Base-by-base conservation (phyloP, 1,284 basidiomycete genomes). In the Farysia itapuensis region DNA sequence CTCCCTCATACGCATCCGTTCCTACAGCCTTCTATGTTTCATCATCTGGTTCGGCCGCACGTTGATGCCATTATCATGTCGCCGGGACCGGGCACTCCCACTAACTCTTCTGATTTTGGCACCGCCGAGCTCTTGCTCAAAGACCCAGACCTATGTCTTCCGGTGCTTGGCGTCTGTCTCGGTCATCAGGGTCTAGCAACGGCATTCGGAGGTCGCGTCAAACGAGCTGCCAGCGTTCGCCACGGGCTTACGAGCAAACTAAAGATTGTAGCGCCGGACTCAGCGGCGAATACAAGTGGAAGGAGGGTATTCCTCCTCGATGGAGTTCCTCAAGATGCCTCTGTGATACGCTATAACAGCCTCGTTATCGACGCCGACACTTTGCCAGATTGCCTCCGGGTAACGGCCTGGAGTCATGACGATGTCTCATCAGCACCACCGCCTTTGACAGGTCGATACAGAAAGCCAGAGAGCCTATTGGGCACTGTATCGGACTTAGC, bases 101-200 rank as follows among this genome's bases (percentile, higher is more conserved):
- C 63, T 9, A 57, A 57, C 22, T 40, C 44, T 2, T 36, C 38
- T 8, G 74, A 76, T 31, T 76, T 76, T 47, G 70, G 69, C 4
- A 48, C 67, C 11, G 57, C 70, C 14, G 59, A 50, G 22, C 42
- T 52, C 3, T 39, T 74, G 20, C 54, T 75, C 21, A 63, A 54
- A 19, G 32, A 59, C 9, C 39, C 45, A n/a, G 36, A 30, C 4
- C 44, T 59, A 12, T 43, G 81, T 24, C 46, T 87, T 2, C 90
- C 90, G 1, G 82, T 90, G 31, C 87, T 93, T 51, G 90, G 90
- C 2, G 86, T 97, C 4, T 97, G 93, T 71, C 82, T 97, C 11
- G 94, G 94, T 0, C 83, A 93, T 43, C 94, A 97, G 76, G 93
- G 91, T 48, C 82, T 97, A 25, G 88, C 84, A 0, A 81, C 88